Percentiles rank a stretch among this genome's conserved stretches.
phyloP scores from a whole-genome alignment of 2,329 filamentous ascomycete species.

The Diaporthe eres region DNA sequence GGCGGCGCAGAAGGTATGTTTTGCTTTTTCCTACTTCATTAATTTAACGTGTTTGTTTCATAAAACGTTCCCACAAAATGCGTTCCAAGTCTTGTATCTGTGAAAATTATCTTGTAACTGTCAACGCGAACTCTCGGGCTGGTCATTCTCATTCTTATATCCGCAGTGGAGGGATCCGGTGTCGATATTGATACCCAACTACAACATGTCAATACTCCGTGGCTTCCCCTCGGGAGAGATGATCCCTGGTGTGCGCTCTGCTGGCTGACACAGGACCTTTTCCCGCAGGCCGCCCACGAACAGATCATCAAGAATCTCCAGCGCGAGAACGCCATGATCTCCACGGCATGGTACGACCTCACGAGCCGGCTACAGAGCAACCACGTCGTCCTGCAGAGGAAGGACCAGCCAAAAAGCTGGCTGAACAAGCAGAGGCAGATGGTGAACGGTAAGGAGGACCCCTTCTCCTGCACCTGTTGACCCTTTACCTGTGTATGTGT shows the following conservation, averaged over 20 bases:
- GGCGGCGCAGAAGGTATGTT: constrained; percentile 67
- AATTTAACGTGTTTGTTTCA: constrained; percentile 23
- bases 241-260: constrained; percentile 31
- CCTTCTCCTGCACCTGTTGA: background rate
- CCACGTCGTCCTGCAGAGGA: constrained; percentile 81
- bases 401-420: constrained; percentile 85
- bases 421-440: constrained; percentile 84
- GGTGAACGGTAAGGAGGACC: constrained; percentile 67
- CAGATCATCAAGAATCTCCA: constrained; percentile 77
- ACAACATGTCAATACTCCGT: constrained; percentile 36
- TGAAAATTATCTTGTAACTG: constrained; percentile 16
- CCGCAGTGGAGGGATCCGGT: constrained; percentile 36
- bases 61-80: constrained; percentile 11
- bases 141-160: constrained; percentile 37
- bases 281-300: constrained; percentile 63
- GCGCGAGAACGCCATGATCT: constrained; percentile 83
- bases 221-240: constrained; percentile 27
- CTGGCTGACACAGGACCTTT: constrained; percentile 36
- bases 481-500: too few relatives aligned
- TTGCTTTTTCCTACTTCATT: constrained; percentile 35
- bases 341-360: constrained; percentile 90
- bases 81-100: constrained; percentile 29
- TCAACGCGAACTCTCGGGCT: constrained; percentile 24
- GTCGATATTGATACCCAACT: constrained; percentile 37
- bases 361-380: constrained; percentile 85